Conservation (phyloP, 306 rosid species). For the Leucaena leucocephala region DNA sequence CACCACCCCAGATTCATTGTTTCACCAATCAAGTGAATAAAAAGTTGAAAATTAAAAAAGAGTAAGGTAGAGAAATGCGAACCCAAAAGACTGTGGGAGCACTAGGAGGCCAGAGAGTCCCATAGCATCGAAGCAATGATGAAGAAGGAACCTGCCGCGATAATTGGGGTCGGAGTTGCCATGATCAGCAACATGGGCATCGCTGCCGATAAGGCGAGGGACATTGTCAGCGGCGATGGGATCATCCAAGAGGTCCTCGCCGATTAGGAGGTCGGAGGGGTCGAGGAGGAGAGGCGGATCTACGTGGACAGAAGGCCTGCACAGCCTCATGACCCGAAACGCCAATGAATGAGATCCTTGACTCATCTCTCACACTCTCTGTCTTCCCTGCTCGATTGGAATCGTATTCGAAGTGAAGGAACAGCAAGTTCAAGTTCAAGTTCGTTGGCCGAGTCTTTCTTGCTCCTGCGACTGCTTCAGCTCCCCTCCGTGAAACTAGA, state of each 20-base stretch:
- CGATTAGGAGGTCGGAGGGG: conserved; percentile 81
- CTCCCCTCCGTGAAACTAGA: neutral
- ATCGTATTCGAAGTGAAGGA: neutral
- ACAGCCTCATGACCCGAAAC: conserved; percentile 90
- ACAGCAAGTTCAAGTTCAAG: neutral
- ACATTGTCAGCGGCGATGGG: conserved; percentile 55
- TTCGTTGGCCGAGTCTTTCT: neutral
- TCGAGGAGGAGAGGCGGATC: conserved; percentile 88
- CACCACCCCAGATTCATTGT: conserved; percentile 13
- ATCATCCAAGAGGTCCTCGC: conserved; percentile 84
- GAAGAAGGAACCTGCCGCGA: conserved; percentile 75
- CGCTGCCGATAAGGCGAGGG: conserved; percentile 44
- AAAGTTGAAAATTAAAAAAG: neutral
- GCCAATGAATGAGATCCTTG: conserved; percentile 79
- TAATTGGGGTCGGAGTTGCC: conserved; percentile 69
- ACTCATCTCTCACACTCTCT: conserved; percentile 45
- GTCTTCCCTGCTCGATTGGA: conserved; percentile 4
- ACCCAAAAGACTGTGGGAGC: conserved; percentile 97
- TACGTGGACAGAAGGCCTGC: conserved; percentile 83
- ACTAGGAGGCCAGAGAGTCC: conserved; percentile 97
- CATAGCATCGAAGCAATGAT: conserved; percentile 69
- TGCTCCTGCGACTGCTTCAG: neutral
- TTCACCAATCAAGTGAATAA: neutral
- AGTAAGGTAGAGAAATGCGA: conserved; percentile 1
- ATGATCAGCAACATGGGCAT: conserved; percentile 19